These are phyloP conservation scores for Phalaenopsis aphrodite DNA, from an alignment of 106 monocot genomes.

Conservation along the genomic window DNA sequence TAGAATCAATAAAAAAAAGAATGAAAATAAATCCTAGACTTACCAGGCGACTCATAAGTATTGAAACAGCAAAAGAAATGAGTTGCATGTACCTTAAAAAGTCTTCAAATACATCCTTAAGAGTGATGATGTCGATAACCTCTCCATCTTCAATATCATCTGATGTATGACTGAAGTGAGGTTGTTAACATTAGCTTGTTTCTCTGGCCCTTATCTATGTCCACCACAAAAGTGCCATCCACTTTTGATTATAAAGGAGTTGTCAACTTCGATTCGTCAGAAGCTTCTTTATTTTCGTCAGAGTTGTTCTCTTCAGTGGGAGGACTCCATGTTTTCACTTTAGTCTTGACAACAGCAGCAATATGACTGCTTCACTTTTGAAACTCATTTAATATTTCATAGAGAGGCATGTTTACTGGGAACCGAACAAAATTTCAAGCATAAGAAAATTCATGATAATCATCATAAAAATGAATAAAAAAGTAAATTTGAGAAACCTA, in stretches of 20 bases:
- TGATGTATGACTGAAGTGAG: constrained; percentile 13
- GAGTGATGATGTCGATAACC: constrained; percentile 96
- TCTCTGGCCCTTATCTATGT: constrained; percentile 48
- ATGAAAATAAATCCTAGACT: background rate
- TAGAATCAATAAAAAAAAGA: background rate
- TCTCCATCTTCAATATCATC: constrained; percentile 92
- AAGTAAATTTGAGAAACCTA: constrained; percentile 34
- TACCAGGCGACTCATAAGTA: too few relatives aligned
- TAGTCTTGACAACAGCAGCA: constrained; percentile 93
- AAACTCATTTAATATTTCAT: constrained; percentile 99
- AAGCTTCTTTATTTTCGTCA: constrained; percentile 26
- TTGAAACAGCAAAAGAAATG: too few relatives aligned
- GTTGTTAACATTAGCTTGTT: constrained; percentile 23
- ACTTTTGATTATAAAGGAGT: constrained; percentile 37
- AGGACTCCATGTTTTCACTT: constrained; percentile 28
- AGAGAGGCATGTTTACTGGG: constrained; percentile 94
- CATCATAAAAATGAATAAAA: background rate
- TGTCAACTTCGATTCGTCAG: constrained; percentile 28
- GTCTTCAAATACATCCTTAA: constrained; percentile 99
- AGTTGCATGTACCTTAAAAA: constrained; percentile 29
- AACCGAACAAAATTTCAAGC: constrained; percentile 44
- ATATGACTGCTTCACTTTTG: constrained; percentile 99
- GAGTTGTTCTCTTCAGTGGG: constrained; percentile 18
- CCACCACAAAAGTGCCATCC: constrained; percentile 42
- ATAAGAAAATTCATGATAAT: constrained; percentile 11